phyloP scores from a whole-genome alignment of 176 grass and related monocot species.

The Elymus sibiricus region DNA sequence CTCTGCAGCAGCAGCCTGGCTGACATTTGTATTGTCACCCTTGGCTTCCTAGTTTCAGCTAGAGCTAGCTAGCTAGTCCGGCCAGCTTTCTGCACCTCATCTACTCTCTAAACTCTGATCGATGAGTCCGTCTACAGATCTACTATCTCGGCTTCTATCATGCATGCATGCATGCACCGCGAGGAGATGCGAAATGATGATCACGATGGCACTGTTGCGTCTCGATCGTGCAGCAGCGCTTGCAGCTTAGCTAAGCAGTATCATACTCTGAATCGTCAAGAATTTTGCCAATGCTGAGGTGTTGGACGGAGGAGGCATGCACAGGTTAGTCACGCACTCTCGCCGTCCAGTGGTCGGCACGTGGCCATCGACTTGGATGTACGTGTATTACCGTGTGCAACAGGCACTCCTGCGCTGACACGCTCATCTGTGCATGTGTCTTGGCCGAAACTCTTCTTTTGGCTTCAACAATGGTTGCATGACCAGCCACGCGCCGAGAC shows the following conservation, averaged over 20 bases:
- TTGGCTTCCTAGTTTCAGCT: not conserved
- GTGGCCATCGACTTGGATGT: not conserved
- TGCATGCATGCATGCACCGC: not conserved
- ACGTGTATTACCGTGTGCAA: not conserved
- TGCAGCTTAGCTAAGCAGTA: not conserved
- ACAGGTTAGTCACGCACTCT: not conserved
- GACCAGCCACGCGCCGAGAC: no score
- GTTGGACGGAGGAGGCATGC: not conserved
- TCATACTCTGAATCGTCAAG: no score
- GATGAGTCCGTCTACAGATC: not conserved
- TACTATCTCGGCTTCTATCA: no score
- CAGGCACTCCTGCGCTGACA: not conserved
- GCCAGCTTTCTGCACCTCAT: not conserved
- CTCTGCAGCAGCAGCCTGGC: not conserved
- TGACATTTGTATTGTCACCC: conserved; percentile 32
- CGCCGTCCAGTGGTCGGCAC: not conserved
- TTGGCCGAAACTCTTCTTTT: not conserved
- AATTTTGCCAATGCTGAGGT: not conserved
- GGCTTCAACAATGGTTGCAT: no score
- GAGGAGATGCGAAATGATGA: not conserved
- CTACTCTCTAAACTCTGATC: not conserved
- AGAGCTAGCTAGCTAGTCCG: not conserved
- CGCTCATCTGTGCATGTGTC: not conserved
- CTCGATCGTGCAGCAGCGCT: not conserved
- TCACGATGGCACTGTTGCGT: not conserved